Evolutionary conservation across 352 stramenopile genomes (phyloP).

Genomic region (Blastocystis sp.): DNA sequence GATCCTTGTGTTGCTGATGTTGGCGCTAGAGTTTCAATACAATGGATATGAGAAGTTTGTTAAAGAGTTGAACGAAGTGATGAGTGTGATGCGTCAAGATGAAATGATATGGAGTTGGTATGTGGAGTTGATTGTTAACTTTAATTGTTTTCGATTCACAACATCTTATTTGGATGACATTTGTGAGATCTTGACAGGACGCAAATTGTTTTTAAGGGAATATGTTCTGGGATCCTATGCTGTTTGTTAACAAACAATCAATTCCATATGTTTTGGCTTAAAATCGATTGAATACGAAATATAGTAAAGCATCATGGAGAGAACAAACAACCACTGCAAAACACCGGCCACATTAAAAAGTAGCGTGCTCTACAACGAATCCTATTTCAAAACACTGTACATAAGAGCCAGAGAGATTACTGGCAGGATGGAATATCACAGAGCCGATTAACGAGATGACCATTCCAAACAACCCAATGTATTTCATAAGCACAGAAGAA

Average conservation of each 20-base stretch:
- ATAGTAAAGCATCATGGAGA: conserved; percentile 48
- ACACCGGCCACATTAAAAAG: conserved; percentile 41
- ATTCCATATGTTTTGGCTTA: not conserved
- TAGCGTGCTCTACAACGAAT: not conserved
- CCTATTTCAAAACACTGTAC: not conserved
- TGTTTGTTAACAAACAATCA: conserved; percentile 14
- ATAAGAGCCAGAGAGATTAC: not conserved
- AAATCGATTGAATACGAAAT: conserved; percentile 50
- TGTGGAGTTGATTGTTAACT: not conserved
- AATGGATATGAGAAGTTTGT: not conserved
- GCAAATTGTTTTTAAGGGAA: not conserved
- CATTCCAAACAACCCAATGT: not conserved
- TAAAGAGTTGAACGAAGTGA: not conserved
- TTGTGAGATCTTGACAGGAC: not conserved
- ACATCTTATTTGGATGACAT: not conserved
- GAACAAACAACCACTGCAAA: conserved; percentile 51
- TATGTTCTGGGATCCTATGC: not conserved
- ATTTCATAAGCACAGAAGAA: not conserved
- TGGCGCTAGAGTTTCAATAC: not conserved
- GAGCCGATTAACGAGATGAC: not conserved
- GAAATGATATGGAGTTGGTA: not conserved
- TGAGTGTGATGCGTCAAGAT: not conserved
- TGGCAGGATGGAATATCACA: conserved; percentile 51
- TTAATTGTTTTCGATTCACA: not conserved
- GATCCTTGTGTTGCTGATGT: not conserved